Evolutionary conservation across 2,329 filamentous ascomycete species (phyloP).

Genomic region (Pestalotiopsis sp.): DNA sequence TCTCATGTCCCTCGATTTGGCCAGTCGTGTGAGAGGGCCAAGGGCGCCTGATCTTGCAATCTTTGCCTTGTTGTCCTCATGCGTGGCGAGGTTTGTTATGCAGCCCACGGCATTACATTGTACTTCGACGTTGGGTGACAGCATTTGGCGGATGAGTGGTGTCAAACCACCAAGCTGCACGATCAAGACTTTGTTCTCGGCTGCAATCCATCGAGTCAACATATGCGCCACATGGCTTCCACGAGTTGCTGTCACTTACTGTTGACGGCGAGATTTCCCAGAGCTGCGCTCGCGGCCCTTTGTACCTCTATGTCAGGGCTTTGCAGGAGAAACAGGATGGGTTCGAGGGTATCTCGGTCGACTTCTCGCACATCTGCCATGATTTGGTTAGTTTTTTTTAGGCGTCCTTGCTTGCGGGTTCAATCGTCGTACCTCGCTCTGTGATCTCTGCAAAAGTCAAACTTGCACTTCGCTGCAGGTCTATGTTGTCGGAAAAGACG

Average conservation of each 20-base stretch:
- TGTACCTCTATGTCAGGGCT: constrained; percentile 97
- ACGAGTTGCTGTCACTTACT: constrained; percentile 59
- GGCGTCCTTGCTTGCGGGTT: no score
- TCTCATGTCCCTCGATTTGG: constrained; percentile 97
- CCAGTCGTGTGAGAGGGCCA: constrained; percentile 84
- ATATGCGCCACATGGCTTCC: not conserved
- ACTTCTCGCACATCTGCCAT: constrained; percentile 89
- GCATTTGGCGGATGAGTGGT: constrained; percentile 96
- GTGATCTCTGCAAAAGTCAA: constrained; percentile 99
- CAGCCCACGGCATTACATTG: constrained; percentile 99
- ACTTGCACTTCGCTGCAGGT: constrained; percentile 94
- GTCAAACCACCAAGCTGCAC: constrained; percentile 88
- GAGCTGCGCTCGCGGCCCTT: constrained; percentile 89
- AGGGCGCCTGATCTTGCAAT: constrained; percentile 94
- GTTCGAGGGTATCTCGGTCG: constrained; percentile 90
- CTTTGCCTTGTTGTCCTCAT: constrained; percentile 99
- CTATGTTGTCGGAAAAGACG: constrained; percentile 98
- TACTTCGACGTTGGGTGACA: constrained; percentile 95
- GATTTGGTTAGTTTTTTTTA: constrained; percentile 16
- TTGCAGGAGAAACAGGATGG: constrained; percentile 92
- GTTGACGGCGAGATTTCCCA: constrained; percentile 96
- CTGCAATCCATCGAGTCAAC: constrained; percentile 53
- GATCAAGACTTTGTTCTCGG: constrained; percentile 97
- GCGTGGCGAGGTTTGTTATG: constrained; percentile 96
- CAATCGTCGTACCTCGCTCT: constrained; percentile 75